Evolutionary conservation across 306 rosid genomes (phyloP).

Genomic region (Oxytropis ochrocephala): DNA sequence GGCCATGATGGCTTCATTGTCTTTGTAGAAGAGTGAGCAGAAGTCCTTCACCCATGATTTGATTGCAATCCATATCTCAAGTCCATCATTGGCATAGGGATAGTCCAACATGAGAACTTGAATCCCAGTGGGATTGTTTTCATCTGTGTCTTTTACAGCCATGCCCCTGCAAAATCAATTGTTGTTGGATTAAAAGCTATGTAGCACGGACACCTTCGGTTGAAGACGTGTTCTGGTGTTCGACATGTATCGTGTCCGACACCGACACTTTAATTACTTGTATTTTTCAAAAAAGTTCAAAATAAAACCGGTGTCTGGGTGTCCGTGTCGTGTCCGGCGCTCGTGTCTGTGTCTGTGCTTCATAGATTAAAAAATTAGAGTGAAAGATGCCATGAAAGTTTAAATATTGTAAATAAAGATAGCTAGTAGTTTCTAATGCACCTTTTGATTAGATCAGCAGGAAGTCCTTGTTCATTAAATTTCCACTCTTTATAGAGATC

Average conservation of each 20-base stretch:
- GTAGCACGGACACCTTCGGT: too few species aligned
- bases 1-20: constrained; percentile 31
- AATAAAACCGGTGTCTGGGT: too few species aligned
- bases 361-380: too few species aligned
- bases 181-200: background rate
- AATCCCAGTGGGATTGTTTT: constrained; percentile 45
- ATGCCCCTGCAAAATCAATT: constrained; percentile 39
- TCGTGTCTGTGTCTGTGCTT: too few species aligned
- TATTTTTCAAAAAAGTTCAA: too few species aligned
- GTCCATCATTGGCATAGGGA: constrained; percentile 74
- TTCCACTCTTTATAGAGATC: constrained; percentile 68
- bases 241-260: too few species aligned
- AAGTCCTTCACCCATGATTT: constrained; percentile 59
- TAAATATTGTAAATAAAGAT: background rate
- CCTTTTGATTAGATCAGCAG: constrained; percentile 70
- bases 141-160: constrained; percentile 46
- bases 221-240: too few species aligned
- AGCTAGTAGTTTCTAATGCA: constrained; percentile 4
- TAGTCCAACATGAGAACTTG: constrained; percentile 54
- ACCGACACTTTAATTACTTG: too few species aligned
- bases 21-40: constrained; percentile 54
- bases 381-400: too few species aligned
- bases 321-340: too few species aligned
- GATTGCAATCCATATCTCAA: constrained; percentile 70
- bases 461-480: constrained; percentile 65